phyloP scores from a whole-genome alignment of 2,329 filamentous ascomycete species.

The Neonectria ditissima region DNA sequence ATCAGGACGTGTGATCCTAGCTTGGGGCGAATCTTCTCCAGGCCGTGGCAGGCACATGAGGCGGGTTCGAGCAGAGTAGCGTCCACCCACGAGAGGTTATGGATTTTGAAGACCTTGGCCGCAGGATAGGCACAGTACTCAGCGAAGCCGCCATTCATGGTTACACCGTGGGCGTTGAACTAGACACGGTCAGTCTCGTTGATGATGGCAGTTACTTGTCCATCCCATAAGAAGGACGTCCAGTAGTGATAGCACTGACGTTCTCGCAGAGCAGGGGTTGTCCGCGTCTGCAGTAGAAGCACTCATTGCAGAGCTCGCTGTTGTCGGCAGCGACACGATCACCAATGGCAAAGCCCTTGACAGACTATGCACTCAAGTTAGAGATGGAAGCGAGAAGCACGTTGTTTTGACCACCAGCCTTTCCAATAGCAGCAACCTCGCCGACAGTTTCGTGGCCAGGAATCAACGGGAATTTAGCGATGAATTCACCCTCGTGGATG shows the following conservation, averaged over 20 bases:
- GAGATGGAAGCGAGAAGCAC: constrained; percentile 6
- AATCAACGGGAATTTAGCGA: constrained; percentile 72
- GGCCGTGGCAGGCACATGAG: constrained; percentile 76
- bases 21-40: constrained; percentile 76
- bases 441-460: constrained; percentile 78
- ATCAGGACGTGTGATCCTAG: constrained; percentile 74
- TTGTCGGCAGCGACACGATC: constrained; percentile 74
- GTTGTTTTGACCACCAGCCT: constrained; percentile 39
- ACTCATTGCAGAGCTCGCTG: constrained; percentile 76
- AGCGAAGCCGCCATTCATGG: constrained; percentile 77
- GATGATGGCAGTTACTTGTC: not conserved
- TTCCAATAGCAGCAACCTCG: constrained; percentile 69
- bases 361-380: constrained; percentile 53
- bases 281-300: constrained; percentile 79
- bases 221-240: not conserved
- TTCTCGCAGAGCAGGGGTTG: constrained; percentile 76
- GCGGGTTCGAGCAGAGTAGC: constrained; percentile 78
- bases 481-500: constrained; percentile 77
- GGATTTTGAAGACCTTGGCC: constrained; percentile 71
- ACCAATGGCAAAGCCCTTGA: constrained; percentile 70
- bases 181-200: constrained; percentile 31
- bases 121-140: constrained; percentile 71
- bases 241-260: constrained; percentile 37
- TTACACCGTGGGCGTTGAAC: constrained; percentile 75
- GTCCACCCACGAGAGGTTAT: constrained; percentile 75